A percentile compares a stretch with the other conserved stretches of the same genome.
Evolutionary conservation across 495 filamentous ascomycete genomes (phyloP).

Genomic region (Jackrogersella multiformis): DNA sequence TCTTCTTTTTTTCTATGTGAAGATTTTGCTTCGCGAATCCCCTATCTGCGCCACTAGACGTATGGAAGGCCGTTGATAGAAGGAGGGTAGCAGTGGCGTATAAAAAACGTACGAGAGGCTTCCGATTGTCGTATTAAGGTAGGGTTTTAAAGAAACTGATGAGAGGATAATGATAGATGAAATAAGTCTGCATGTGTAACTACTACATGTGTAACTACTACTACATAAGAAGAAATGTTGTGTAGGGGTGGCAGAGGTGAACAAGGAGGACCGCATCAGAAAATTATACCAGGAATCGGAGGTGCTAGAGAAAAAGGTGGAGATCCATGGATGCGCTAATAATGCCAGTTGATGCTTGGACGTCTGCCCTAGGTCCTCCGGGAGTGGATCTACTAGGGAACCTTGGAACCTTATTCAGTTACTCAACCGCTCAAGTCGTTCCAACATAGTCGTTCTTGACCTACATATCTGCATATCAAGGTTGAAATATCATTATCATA

Average conservation of each 20-base stretch:
- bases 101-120: neutral
- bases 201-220: conserved; percentile 25
- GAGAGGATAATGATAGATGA: conserved; percentile 2
- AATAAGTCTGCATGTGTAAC: conserved; percentile 21
- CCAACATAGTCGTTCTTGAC: conserved; percentile 6
- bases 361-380: conserved; percentile 1
- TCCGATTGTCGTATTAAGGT: conserved; percentile 19
- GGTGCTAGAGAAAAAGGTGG: conserved; percentile 10
- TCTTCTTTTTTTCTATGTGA: conserved; percentile 1
- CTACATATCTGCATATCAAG: neutral
- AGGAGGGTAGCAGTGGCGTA: conserved; percentile 22
- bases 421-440: neutral
- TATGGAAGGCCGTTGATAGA: conserved; percentile 1
- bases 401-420: conserved; percentile 36
- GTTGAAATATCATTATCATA: too few species aligned
- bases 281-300: conserved; percentile 43
- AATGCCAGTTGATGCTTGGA: conserved; percentile 1
- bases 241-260: conserved; percentile 22
- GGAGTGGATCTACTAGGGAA: conserved; percentile 30
- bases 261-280: conserved; percentile 38
- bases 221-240: conserved; percentile 17
- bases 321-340: conserved; percentile 23
- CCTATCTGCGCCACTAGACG: conserved; percentile 30
- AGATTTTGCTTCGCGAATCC: conserved; percentile 20
- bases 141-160: conserved; percentile 20